Evolutionary conservation across 331 rosid species (phyloP).

Genomic region (Saraca asoca): DNA sequence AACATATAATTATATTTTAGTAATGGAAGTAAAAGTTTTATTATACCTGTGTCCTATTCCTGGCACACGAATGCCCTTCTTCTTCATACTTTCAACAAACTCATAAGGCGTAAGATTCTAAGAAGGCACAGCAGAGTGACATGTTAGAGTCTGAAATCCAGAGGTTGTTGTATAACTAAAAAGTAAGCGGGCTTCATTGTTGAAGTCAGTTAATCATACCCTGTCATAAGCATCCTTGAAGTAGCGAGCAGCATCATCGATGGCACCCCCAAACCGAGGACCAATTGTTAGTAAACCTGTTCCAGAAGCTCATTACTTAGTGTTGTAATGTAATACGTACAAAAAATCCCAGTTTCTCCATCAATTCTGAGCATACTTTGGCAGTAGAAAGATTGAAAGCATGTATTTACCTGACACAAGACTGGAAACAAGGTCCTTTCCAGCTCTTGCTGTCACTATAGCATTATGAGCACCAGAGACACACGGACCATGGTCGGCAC

Average conservation of each 20-base stretch:
- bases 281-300: slow-evolving; percentile 98
- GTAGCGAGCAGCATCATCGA: slow-evolving; percentile 99
- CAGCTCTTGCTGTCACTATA: slow-evolving; percentile 98
- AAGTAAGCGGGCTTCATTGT: not conserved
- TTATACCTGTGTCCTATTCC: slow-evolving; percentile 97
- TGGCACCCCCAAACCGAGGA: slow-evolving; percentile 99
- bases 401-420: slow-evolving; percentile 81
- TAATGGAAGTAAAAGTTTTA: not conserved
- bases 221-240: slow-evolving; percentile 96
- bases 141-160: slow-evolving; percentile 24
- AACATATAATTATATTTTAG: slow-evolving; percentile 1
- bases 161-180: slow-evolving; percentile 8
- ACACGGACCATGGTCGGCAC: slow-evolving; percentile 99
- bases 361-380: slow-evolving; percentile 14
- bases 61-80: slow-evolving; percentile 97
- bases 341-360: slow-evolving; percentile 9
- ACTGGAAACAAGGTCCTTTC: slow-evolving; percentile 97
- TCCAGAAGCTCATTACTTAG: slow-evolving; percentile 46
- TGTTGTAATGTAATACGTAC: slow-evolving; percentile 12
- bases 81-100: slow-evolving; percentile 95
- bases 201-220: slow-evolving; percentile 54
- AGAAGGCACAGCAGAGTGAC: slow-evolving; percentile 30
- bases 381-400: slow-evolving; percentile 27
- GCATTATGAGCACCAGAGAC: slow-evolving; percentile 99
- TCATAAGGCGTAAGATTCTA: slow-evolving; percentile 95